Evolutionary conservation across 1,139 yeast genomes (phyloP).

Genomic region (Yamadazyma blattariae): DNA sequence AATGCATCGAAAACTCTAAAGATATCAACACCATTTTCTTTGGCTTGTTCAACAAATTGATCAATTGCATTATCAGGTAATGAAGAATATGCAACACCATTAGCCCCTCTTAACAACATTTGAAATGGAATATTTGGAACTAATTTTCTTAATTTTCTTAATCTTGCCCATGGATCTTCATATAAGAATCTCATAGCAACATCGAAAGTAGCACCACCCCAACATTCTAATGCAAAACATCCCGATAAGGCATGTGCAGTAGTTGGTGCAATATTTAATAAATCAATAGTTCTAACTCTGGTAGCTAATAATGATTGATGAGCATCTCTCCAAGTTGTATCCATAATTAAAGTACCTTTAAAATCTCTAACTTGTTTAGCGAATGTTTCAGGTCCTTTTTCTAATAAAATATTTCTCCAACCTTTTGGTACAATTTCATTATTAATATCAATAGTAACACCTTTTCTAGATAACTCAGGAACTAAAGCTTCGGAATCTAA

Average conservation of each 20-base stretch:
- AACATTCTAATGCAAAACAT: conserved; percentile 94
- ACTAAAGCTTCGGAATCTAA: conserved; percentile 69
- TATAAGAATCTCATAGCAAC: conserved; percentile 97
- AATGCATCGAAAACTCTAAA: conserved; percentile 97
- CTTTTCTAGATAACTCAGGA: conserved; percentile 60
- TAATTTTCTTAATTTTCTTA: conserved; percentile 77
- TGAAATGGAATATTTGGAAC: conserved; percentile 99
- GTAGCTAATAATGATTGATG: conserved; percentile 98
- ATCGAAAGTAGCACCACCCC: conserved; percentile 99
- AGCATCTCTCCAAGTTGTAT: conserved; percentile 99
- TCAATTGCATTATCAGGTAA: conserved; percentile 98
- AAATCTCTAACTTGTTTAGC: conserved; percentile 82
- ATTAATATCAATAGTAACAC: conserved; percentile 56
- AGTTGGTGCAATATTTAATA: conserved; percentile 87
- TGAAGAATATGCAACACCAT: conserved; percentile 97
- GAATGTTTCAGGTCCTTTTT: conserved; percentile 84
- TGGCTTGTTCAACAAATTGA: conserved; percentile 92
- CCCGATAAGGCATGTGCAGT: conserved; percentile 89
- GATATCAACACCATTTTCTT: conserved; percentile 93
- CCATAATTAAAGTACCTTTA: conserved; percentile 90
- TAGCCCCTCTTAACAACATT: conserved; percentile 98
- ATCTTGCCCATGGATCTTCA: conserved; percentile 98
- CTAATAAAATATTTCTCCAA: conserved; percentile 86
- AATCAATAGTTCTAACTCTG: conserved; percentile 91
- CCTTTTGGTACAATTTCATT: conserved; percentile 65